Percentiles rank a stretch among this genome's conserved stretches.
Conservation (phyloP, 2,329 filamentous ascomycete genomes). For the Cladophialophora bantiana region DNA sequence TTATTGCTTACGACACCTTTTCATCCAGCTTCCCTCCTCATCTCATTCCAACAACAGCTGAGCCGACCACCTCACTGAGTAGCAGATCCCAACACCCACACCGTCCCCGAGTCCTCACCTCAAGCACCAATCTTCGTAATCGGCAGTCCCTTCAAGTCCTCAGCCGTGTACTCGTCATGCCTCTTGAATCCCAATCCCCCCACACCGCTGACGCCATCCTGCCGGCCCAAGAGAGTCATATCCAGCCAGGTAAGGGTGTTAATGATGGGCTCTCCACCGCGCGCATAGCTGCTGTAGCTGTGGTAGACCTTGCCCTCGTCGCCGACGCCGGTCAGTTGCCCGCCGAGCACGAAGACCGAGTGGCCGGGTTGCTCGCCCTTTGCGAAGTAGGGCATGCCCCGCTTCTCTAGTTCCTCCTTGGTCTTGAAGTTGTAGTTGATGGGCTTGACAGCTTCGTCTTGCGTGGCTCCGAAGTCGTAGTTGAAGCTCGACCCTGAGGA, state of each 20-base stretch:
- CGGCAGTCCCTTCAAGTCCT: slow-evolving; percentile 26
- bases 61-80: background rate
- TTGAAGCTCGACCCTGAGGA: slow-evolving; percentile 48
- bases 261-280: slow-evolving; percentile 30
- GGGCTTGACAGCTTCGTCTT: slow-evolving; percentile 43
- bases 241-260: slow-evolving; percentile 33
- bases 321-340: slow-evolving; percentile 20
- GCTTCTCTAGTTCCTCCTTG: slow-evolving; percentile 32
- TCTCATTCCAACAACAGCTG: background rate
- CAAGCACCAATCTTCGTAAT: slow-evolving; percentile 1
- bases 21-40: background rate
- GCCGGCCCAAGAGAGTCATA: slow-evolving; percentile 32
- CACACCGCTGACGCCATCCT: slow-evolving; percentile 28
- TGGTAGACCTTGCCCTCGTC: slow-evolving; percentile 47
- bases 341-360: slow-evolving; percentile 48
- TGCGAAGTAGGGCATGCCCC: slow-evolving; percentile 27
- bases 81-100: background rate
- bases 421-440: slow-evolving; percentile 43
- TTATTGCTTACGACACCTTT: background rate
- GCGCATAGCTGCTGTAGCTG: slow-evolving; percentile 44
- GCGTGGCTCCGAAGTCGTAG: slow-evolving; percentile 50
- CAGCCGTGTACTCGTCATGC: slow-evolving; percentile 32
- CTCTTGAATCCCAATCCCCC: slow-evolving; percentile 32
- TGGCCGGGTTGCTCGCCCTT: slow-evolving; percentile 49
- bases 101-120: background rate